A percentile compares a stretch with the other conserved stretches of the same genome.
Evolutionary conservation across 768 basidiomycete genomes (phyloP).

Genomic region (Boletus edulis): DNA sequence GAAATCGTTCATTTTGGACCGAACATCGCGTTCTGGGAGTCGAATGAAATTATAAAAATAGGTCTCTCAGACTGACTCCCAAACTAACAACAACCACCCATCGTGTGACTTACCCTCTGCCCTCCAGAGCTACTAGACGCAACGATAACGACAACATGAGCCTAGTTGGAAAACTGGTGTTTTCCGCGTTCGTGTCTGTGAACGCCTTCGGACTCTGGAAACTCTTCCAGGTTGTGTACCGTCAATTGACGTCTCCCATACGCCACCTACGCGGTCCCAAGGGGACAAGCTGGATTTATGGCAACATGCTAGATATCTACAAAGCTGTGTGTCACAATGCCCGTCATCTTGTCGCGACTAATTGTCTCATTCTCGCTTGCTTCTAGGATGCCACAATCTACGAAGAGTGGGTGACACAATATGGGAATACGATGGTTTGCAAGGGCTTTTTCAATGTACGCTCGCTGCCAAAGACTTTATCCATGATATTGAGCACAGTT

Average conservation of each 20-base stretch:
- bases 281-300: slow-evolving; percentile 44
- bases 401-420: slow-evolving; percentile 17
- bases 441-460: slow-evolving; percentile 12
- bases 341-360: background rate
- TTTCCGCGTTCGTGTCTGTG: slow-evolving; percentile 1
- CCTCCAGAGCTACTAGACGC: background rate
- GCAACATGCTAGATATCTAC: slow-evolving; percentile 47
- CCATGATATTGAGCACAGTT: background rate
- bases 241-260: slow-evolving; percentile 41
- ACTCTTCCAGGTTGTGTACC: slow-evolving; percentile 25
- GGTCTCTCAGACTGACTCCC: too few relatives aligned
- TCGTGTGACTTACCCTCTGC: too few relatives aligned
- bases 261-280: slow-evolving; percentile 45
- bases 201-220: slow-evolving; percentile 6
- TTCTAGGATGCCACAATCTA: slow-evolving; percentile 1
- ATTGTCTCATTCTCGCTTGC: background rate
- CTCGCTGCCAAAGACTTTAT: too few relatives aligned
- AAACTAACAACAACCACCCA: too few relatives aligned
- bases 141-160: slow-evolving; percentile 4
- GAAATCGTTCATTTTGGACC: too few relatives aligned
- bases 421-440: slow-evolving; percentile 10
- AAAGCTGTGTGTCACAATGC: slow-evolving; percentile 32
- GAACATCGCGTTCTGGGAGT: too few relatives aligned
- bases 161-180: background rate
- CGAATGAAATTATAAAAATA: too few relatives aligned